Conservation (phyloP, 2,329 filamentous ascomycete species). For the Bipolaris cookei region DNA sequence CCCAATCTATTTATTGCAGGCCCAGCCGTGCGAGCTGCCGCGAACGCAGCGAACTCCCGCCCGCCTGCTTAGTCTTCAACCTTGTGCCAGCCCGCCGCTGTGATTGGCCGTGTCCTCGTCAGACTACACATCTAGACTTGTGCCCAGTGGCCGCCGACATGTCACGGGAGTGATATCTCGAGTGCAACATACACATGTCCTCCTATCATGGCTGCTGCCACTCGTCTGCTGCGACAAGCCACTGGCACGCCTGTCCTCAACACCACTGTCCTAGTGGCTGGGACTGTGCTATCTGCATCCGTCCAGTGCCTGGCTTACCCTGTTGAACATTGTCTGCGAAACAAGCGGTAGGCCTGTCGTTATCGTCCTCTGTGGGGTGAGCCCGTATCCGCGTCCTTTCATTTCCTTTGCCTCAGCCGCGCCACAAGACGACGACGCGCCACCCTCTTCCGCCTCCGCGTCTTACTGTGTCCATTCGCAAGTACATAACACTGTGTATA, state of each 20-base stretch:
- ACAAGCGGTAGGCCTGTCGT: neutral
- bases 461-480: neutral
- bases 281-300: neutral
- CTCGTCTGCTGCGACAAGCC: conserved; percentile 2
- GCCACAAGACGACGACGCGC: neutral
- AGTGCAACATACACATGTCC: neutral
- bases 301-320: neutral
- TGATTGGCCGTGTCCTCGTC: conserved; percentile 16
- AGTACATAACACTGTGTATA: neutral
- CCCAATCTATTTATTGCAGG: conserved; percentile 30
- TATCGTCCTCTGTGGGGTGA: conserved; percentile 7
- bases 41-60: conserved; percentile 6
- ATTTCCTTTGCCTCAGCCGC: conserved; percentile 13
- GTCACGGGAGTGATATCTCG: too few relatives aligned
- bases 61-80: neutral
- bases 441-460: neutral
- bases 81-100: neutral
- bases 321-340: conserved; percentile 7
- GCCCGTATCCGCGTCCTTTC: conserved; percentile 12
- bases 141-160: too few relatives aligned
- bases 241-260: conserved; percentile 5
- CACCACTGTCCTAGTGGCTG: neutral
- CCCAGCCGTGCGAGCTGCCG: conserved; percentile 9
- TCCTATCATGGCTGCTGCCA: neutral
- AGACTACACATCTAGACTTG: neutral